Conservation (phyloP, 257 asterid species). For the Voacanga thouarsii region DNA sequence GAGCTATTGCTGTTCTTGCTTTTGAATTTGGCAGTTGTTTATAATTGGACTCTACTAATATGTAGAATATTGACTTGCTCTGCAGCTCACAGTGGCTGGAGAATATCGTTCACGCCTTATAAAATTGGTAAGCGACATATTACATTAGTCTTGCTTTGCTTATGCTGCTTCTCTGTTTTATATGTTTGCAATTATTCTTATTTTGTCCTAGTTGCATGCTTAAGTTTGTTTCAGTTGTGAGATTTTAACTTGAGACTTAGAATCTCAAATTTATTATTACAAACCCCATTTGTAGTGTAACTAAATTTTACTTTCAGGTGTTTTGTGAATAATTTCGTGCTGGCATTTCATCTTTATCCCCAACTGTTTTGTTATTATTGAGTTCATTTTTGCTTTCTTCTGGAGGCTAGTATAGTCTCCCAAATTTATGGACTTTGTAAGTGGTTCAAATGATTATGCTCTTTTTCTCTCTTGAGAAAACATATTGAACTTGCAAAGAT, state of each 20-base stretch:
- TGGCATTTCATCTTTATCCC: neutral
- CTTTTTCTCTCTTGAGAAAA: neutral
- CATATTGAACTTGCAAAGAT: neutral
- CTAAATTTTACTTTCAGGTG: neutral
- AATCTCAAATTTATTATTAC: neutral
- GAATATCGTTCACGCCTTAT: constrained; percentile 77
- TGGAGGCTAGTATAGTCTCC: neutral
- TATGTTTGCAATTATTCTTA: neutral
- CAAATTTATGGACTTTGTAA: neutral
- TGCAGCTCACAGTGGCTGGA: constrained; percentile 80
- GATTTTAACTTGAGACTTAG: neutral
- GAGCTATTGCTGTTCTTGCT: neutral
- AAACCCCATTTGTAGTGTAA: neutral
- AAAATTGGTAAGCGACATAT: constrained; percentile 67
- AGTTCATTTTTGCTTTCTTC: neutral
- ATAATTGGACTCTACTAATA: constrained; percentile 22
- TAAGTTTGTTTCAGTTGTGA: neutral
- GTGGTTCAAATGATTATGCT: neutral
- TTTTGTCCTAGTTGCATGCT: neutral
- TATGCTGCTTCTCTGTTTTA: constrained; percentile 7
- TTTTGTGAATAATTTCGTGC: neutral
- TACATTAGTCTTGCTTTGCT: constrained; percentile 2
- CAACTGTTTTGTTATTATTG: neutral
- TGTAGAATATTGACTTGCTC: constrained; percentile 18
- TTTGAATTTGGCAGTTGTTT: neutral